Base-by-base conservation (phyloP, 768 basidiomycete genomes). In the Agrocybe chaxingu region DNA sequence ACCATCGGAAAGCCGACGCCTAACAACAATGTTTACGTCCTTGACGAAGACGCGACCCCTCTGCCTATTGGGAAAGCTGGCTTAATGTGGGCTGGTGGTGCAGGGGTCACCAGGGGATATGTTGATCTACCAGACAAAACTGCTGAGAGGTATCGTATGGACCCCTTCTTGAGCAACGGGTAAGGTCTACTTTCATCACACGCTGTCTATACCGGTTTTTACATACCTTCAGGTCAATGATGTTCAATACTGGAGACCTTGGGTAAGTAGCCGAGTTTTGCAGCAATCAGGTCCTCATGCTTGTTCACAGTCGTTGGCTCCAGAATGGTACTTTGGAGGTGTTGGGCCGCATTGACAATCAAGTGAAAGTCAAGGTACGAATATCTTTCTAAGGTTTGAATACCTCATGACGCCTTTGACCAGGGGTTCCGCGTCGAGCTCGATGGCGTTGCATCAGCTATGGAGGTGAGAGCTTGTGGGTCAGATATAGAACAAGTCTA, bases 201-300 rank as follows among this genome's bases (percentile, higher is more conserved):
- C 29, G 42, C 36, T 16, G 16, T 31, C 42, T 3, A 24, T 36
- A 19, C 16, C 38, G 56, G 30, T 41, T 16, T 46, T 33, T 44
- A 48, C 31, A 11, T 41, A 29, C 45, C 36, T 24, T 12, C 45
- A 68, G 64, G n/a, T 58, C 56, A 35, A 66, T 75, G 59, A 85
- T 85, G 82, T 84, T 81, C 61, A 82, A 82, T 54, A 85, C 82
- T 18, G 80, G 81, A 1, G 82, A 83, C 59, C 69, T 85, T 10
- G 80, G 74, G 66, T 71, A 60, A 50, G 64, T 47, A n/a, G 41
- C 35, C 44, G 45, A 12, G 10, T 43, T 38, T 30, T 24, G 42
- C 9, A 5, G 10, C 9, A n/a, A 33, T 42, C 8, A 37, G 34
- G 53, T 52, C 43, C 49, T 51, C 32, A 51, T 44, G 13, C 9